Evolutionary conservation across 2,329 filamentous ascomycete genomes (phyloP).

Genomic region (Raffaelea arxii): DNA sequence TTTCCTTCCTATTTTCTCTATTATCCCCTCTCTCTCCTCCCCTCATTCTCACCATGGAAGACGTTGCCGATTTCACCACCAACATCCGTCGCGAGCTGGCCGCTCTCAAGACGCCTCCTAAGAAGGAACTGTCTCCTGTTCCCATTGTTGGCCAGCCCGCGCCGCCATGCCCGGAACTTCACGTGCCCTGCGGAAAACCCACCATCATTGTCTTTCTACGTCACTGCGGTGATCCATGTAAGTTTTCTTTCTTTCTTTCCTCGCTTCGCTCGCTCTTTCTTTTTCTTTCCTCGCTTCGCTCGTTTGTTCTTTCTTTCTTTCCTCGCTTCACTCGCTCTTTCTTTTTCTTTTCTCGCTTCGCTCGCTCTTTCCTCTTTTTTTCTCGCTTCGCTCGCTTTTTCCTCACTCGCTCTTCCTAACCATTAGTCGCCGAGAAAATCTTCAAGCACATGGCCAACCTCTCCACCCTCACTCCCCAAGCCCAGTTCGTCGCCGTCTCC

Average conservation of each 20-base stretch:
- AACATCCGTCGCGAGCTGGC: background rate
- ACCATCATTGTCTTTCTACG: conserved; percentile 58
- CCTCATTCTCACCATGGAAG: conserved; percentile 13
- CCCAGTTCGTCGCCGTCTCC: conserved; percentile 53
- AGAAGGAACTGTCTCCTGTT: conserved; percentile 30
- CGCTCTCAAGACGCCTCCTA: conserved; percentile 6
- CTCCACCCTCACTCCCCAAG: conserved; percentile 36
- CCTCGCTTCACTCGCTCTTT: too few relatives aligned
- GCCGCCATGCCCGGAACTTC: conserved; percentile 41
- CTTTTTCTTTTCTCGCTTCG: too few relatives aligned
- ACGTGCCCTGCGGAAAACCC: conserved; percentile 43
- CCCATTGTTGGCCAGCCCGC: conserved; percentile 46
- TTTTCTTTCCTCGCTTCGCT: too few relatives aligned
- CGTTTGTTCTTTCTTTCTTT: too few relatives aligned
- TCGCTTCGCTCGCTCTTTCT: too few relatives aligned
- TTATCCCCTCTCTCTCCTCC: background rate
- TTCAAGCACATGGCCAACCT: conserved; percentile 45
- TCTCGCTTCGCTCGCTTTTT: background rate
- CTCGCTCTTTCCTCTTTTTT: too few relatives aligned
- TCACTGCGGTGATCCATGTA: conserved; percentile 68
- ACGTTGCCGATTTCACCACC: background rate
- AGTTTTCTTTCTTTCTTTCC: conserved; percentile 16
- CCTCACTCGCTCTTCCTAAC: background rate
- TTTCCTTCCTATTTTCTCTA: background rate
- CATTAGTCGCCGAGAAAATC: conserved; percentile 56